A percentile compares a stretch with the other conserved stretches of the same genome.
These are phyloP conservation scores for Magnolia kwangsiensis DNA, from an alignment of 164 flowering plant genomes.

Conservation along the genomic window DNA sequence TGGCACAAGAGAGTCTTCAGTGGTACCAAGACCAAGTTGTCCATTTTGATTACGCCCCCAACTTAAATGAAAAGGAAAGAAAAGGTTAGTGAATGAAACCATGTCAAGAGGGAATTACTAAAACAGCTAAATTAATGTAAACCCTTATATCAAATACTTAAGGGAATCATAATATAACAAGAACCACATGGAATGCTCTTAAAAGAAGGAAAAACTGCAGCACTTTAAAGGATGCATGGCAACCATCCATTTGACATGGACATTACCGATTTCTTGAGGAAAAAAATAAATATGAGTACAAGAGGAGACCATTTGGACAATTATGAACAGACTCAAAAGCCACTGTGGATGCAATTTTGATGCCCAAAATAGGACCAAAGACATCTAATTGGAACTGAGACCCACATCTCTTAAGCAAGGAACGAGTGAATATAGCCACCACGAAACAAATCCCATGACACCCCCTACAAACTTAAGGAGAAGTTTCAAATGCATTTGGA, in stretches of 20 bases:
- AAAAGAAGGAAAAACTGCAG: not conserved
- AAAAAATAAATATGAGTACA: not conserved
- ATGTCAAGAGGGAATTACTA: not conserved
- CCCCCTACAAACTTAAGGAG: not conserved
- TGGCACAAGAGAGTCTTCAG: constrained; percentile 89
- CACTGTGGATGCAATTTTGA: not conserved
- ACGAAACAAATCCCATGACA: not conserved
- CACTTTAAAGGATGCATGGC: not conserved
- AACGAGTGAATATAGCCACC: not conserved
- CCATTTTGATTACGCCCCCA: constrained; percentile 99
- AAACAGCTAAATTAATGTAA: not conserved
- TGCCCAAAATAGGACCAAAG: not conserved
- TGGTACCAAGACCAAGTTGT: constrained; percentile 91
- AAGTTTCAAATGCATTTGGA: too few species aligned
- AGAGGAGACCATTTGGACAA: not conserved
- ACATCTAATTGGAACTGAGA: not conserved
- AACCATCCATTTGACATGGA: not conserved
- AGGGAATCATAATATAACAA: too few species aligned
- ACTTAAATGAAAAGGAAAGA: constrained; percentile 36
- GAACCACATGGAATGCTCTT: not conserved
- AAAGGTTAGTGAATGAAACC: not conserved
- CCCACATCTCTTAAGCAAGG: not conserved
- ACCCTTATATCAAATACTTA: not conserved
- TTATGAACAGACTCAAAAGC: not conserved
- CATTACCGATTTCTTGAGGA: not conserved